These are phyloP conservation scores for Sugiyamaella xylanicola DNA, from an alignment of 1,139 yeast genomes.

Conservation along the genomic window DNA sequence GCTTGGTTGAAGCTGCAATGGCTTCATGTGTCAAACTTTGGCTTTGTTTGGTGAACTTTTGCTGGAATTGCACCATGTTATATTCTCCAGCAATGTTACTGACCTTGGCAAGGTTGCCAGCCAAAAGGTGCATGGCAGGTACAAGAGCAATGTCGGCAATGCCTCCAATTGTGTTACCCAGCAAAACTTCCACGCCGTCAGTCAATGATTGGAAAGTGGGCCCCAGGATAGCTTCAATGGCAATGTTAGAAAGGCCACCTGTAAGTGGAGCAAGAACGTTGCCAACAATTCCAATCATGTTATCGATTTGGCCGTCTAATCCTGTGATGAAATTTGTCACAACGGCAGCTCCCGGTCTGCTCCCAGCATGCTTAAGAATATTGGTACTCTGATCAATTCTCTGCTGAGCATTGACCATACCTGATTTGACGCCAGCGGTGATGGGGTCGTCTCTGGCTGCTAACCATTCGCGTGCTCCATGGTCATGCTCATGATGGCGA, in stretches of 20 bases:
- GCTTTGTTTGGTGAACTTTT: slow-evolving; percentile 20
- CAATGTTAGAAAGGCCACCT: slow-evolving; percentile 34
- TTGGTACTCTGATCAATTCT: slow-evolving; percentile 29
- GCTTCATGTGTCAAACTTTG: slow-evolving; percentile 16
- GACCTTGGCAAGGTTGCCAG: slow-evolving; percentile 23
- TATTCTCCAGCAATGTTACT: slow-evolving; percentile 21
- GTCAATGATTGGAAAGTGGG: slow-evolving; percentile 42
- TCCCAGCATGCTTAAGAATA: slow-evolving; percentile 27
- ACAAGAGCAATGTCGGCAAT: slow-evolving; percentile 30
- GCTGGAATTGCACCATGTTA: slow-evolving; percentile 19
- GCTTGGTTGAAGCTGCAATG: slow-evolving; percentile 1
- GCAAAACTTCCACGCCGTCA: slow-evolving; percentile 40
- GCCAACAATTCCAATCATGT: slow-evolving; percentile 33
- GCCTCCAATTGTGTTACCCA: slow-evolving; percentile 38
- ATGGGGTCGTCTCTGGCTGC: slow-evolving; percentile 11
- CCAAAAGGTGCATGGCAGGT: slow-evolving; percentile 29
- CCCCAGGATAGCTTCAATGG: slow-evolving; percentile 35
- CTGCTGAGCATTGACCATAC: slow-evolving; percentile 33
- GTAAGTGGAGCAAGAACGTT: slow-evolving; percentile 33
- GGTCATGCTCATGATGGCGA: slow-evolving; percentile 4
- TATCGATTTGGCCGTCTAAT: slow-evolving; percentile 40
- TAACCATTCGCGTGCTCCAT: slow-evolving; percentile 8
- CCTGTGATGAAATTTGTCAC: slow-evolving; percentile 37
- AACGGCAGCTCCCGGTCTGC: slow-evolving; percentile 34
- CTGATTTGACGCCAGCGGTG: slow-evolving; percentile 25